Percentiles rank a stretch among this genome's conserved stretches.
phyloP scores from a whole-genome alignment of 345 rosid species.

The Populus nigra region DNA sequence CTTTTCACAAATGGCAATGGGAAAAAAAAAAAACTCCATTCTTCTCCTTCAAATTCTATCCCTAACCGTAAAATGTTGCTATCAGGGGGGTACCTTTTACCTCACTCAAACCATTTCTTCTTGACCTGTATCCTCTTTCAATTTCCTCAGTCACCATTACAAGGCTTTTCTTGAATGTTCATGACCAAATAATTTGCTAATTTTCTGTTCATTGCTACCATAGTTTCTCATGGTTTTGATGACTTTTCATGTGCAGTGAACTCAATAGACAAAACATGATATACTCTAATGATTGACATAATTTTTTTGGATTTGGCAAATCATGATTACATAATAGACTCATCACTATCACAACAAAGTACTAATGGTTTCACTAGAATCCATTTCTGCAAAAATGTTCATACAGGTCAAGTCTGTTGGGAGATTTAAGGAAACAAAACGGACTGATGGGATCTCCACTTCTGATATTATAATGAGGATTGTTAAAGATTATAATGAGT shows the following conservation, averaged over 20 bases:
- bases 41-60: neutral
- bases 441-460: constrained; percentile 70
- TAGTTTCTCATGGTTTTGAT: neutral
- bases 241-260: neutral
- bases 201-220: neutral
- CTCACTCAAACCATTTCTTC: neutral
- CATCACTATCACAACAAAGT: neutral
- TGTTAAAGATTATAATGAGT: constrained; percentile 70
- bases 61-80: neutral
- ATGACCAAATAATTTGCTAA: neutral
- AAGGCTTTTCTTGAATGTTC: neutral
- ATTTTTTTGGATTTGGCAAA: neutral
- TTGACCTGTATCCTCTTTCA: neutral
- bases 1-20: neutral
- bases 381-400: neutral
- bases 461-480: constrained; percentile 72
- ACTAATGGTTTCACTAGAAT: neutral
- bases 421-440: constrained; percentile 62
- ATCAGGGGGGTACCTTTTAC: neutral
- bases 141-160: neutral
- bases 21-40: neutral
- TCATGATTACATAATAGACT: neutral
- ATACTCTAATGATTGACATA: neutral
- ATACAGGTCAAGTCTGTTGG: constrained; percentile 52
- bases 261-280: neutral